Conservation (phyloP, 176 grass and related monocot genomes). For the Oryza longistaminata region DNA sequence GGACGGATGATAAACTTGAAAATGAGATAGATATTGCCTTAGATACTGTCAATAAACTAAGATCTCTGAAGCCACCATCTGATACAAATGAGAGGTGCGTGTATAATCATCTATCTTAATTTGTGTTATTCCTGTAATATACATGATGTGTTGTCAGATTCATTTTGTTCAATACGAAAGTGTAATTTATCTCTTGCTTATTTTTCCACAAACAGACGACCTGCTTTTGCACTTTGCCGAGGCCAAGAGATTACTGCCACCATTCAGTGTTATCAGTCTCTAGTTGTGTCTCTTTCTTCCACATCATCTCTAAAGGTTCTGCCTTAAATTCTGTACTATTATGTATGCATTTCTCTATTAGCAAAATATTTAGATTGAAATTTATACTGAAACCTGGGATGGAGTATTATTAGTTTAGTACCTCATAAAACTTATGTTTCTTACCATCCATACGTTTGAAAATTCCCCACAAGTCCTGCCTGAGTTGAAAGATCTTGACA, state of each 20-base stretch:
- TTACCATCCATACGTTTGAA: background rate
- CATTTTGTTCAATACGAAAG: background rate
- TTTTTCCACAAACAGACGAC: constrained; percentile 29
- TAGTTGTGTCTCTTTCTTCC: constrained; percentile 54
- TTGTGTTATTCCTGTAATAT: background rate
- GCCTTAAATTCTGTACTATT: background rate
- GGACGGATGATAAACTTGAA: constrained; percentile 60
- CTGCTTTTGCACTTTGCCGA: constrained; percentile 55
- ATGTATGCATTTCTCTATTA: background rate
- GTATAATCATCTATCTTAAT: background rate
- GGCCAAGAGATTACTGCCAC: constrained; percentile 26
- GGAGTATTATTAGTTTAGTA: background rate
- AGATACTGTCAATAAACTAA: constrained; percentile 51
- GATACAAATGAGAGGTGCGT: constrained; percentile 55
- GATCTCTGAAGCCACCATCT: constrained; percentile 50
- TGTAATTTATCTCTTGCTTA: background rate
- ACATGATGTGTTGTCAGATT: background rate
- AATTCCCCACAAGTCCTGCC: no score
- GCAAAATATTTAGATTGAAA: background rate
- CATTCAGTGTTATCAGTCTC: constrained; percentile 40
- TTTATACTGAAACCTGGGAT: background rate
- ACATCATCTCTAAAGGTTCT: constrained; percentile 63
- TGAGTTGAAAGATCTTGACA: background rate
- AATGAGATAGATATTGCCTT: constrained; percentile 56
- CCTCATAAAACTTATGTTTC: background rate